A percentile compares a stretch with the other conserved stretches of the same genome.
These are phyloP conservation scores for Akanthomyces muscarius DNA, from an alignment of 2,329 filamentous ascomycete species.

Conservation along the genomic window DNA sequence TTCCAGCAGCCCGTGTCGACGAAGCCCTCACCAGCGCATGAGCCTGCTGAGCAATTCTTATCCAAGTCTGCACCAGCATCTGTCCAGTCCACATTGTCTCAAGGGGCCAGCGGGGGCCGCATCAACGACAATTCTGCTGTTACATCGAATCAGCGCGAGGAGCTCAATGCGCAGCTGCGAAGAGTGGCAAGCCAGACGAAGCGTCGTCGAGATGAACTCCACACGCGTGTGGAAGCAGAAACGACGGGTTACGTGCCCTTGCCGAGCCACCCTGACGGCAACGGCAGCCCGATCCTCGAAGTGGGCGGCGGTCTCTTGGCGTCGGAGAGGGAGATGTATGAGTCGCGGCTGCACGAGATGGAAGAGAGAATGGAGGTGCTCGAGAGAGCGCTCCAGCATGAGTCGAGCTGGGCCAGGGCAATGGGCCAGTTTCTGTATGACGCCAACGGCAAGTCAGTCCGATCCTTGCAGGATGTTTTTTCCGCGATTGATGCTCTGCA, in stretches of 20 bases:
- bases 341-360: neutral
- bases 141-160: neutral
- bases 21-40: neutral
- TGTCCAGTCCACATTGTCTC: neutral
- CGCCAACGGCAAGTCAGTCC: slow-evolving; percentile 6
- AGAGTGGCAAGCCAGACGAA: neutral
- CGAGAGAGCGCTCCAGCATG: neutral
- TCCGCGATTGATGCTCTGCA: neutral
- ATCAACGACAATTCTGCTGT: too few relatives aligned
- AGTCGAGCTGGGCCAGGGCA: neutral
- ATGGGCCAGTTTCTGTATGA: slow-evolving; percentile 9
- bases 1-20: neutral
- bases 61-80: neutral
- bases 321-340: neutral
- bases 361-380: neutral
- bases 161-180: neutral
- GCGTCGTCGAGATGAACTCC: neutral
- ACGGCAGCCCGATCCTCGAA: neutral
- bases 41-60: neutral
- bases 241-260: neutral
- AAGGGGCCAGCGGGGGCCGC: neutral
- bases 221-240: neutral
- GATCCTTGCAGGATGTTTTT: neutral
- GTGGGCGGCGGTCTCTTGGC: neutral
- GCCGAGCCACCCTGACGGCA: too few relatives aligned